These are phyloP conservation scores for Chalara sp. DNA, from an alignment of 2,329 filamentous ascomycete genomes.

Conservation along the genomic window DNA sequence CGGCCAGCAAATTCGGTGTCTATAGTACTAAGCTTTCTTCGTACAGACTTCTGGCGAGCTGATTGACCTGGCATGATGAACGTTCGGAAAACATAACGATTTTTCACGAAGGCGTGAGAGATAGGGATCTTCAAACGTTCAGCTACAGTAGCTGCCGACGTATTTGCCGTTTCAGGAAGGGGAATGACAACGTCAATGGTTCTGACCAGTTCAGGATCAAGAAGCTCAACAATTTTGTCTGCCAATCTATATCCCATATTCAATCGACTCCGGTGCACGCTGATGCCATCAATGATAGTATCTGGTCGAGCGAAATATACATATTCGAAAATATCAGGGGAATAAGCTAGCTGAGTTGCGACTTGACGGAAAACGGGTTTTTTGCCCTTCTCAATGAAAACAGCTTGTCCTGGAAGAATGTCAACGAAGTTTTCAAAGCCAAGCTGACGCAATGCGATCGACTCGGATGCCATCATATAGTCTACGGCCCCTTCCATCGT, in stretches of 20 bases:
- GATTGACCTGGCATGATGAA: slow-evolving; percentile 84
- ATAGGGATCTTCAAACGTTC: slow-evolving; percentile 69
- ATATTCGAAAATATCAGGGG: slow-evolving; percentile 81
- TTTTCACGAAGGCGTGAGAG: slow-evolving; percentile 80
- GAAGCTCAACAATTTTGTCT: slow-evolving; percentile 57
- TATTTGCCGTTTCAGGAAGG: slow-evolving; percentile 77
- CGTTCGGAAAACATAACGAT: slow-evolving; percentile 81
- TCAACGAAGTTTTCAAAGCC: slow-evolving; percentile 72
- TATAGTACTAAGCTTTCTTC: slow-evolving; percentile 85
- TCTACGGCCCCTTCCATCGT: slow-evolving; percentile 59
- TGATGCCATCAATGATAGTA: slow-evolving; percentile 79
- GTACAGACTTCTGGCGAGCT: slow-evolving; percentile 75
- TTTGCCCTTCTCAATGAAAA: slow-evolving; percentile 75
- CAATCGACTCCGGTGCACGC: slow-evolving; percentile 74
- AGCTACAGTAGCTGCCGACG: slow-evolving; percentile 71
- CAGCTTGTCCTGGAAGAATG: slow-evolving; percentile 76
- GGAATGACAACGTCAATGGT: slow-evolving; percentile 83
- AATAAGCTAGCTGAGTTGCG: slow-evolving; percentile 59
- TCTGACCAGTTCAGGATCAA: slow-evolving; percentile 62
- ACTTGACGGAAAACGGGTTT: slow-evolving; percentile 72
- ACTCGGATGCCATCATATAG: slow-evolving; percentile 90
- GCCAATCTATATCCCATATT: slow-evolving; percentile 83
- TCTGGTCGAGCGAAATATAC: slow-evolving; percentile 85
- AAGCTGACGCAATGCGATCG: slow-evolving; percentile 73
- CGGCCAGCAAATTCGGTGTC: slow-evolving; percentile 75